Base-by-base conservation (phyloP, 23 red algal genomes). In the Cyanidioschyzon merolae region DNA sequence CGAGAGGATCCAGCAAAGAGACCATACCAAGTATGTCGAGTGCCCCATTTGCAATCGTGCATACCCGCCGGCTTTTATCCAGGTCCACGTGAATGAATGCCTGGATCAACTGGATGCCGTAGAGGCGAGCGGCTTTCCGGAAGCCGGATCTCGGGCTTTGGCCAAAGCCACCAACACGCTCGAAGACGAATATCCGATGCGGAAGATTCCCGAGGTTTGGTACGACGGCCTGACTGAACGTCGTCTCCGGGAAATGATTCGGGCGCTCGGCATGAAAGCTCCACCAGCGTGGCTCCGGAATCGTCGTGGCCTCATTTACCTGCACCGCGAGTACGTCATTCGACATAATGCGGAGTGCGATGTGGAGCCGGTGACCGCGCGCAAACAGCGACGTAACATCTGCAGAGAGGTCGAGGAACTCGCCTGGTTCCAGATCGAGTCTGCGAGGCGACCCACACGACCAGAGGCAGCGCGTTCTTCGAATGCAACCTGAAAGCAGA, bases 351-450 rank as follows among this genome's bases (percentile, higher is more conserved):
- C 45, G 21, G 45, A 54, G 21, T 54, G 45, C 45, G 45, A 54
- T 21, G 45, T 54, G 7, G 45, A 54, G 45, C 45, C 45, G 7
- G 21, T 54, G 12, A 54, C 45, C 45, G 45, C 7, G 21, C 45
- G 45, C 7, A 54, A 54, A 21, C 7, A 54, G 21, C 45, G 7
- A 21, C 45, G 45, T 54, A 7, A 54, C 7, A 54, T 54, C 45
- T 54, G 45, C 45, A 54, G 45, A 54, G 45, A 54, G 45, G 45
- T 54, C 45, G 45, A 54, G 45, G 45, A 54, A 54, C 45, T 54
- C 45, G 45, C 45, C 21, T 54, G 45, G 45, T 54, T 21, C 21
- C 45, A 54, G 21, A 54, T 54, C 21, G 12, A 54, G 45, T 15
- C 21, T 21, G 45, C 45, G 12, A 7, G 12, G 45, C 21, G 12